These are phyloP conservation scores for Lepidium africanum DNA, from an alignment of 345 rosid genomes.

Conservation along the genomic window DNA sequence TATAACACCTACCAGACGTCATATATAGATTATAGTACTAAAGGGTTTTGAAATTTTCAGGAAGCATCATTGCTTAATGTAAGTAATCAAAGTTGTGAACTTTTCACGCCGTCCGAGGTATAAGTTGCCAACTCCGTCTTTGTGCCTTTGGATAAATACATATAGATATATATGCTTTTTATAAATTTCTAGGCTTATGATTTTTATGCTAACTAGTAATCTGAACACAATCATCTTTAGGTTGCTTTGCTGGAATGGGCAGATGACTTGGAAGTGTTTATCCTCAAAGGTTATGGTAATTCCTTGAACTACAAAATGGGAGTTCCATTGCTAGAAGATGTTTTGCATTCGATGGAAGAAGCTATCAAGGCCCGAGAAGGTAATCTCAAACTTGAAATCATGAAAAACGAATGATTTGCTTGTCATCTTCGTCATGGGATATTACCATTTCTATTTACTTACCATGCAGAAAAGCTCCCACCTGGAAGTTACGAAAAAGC, in stretches of 20 bases:
- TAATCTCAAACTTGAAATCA: conserved; percentile 20
- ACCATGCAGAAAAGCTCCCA: conserved; percentile 49
- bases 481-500: conserved; percentile 90
- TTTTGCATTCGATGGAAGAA: conserved; percentile 76
- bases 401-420: background rate
- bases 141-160: background rate
- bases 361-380: conserved; percentile 82
- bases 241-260: conserved; percentile 93
- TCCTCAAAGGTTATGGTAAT: conserved; percentile 82
- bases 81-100: conserved; percentile 80
- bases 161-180: background rate
- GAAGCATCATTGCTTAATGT: conserved; percentile 85
- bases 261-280: conserved; percentile 75
- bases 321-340: conserved; percentile 77
- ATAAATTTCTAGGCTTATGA: background rate
- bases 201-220: conserved; percentile 10
- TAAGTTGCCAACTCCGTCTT: background rate
- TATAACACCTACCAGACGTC: background rate
- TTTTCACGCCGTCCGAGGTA: conserved; percentile 80
- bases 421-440: background rate
- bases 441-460: background rate
- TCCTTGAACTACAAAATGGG: conserved; percentile 89
- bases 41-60: conserved; percentile 31
- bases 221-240: conserved; percentile 30
- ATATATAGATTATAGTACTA: background rate